A percentile compares a stretch with the other conserved stretches of the same genome.
These are phyloP conservation scores for Plantago elongata DNA, from an alignment of 257 asterid species.

Conservation along the genomic window DNA sequence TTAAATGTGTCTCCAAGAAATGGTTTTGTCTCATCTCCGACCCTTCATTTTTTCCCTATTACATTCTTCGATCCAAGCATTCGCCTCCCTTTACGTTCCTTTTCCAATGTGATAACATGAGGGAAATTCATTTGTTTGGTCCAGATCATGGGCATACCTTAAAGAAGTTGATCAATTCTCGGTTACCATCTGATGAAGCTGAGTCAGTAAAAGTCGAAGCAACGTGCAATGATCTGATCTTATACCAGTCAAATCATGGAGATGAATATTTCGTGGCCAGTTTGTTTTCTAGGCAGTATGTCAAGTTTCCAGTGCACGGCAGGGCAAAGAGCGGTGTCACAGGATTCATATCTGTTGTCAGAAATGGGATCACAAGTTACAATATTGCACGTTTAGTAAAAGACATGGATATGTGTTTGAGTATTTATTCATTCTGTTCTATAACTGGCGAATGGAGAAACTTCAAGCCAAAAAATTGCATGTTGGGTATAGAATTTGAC, in stretches of 20 bases:
- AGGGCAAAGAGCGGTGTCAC: slow-evolving; percentile 2
- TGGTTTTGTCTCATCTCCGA: slow-evolving; percentile 27
- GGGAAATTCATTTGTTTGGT: slow-evolving; percentile 1
- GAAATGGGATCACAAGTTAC: slow-evolving; percentile 13
- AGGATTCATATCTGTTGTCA: slow-evolving; percentile 17
- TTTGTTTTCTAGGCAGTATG: slow-evolving; percentile 16
- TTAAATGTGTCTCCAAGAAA: slow-evolving; percentile 28
- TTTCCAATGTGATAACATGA: slow-evolving; percentile 18
- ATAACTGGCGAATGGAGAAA: slow-evolving; percentile 14
- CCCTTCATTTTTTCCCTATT: slow-evolving; percentile 11
- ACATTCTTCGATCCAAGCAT: slow-evolving; percentile 1
- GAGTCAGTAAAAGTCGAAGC: slow-evolving; percentile 15
- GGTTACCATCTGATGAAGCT: slow-evolving; percentile 1
- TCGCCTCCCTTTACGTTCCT: slow-evolving; percentile 24
- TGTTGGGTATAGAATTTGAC: slow-evolving; percentile 12
- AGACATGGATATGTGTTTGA: neutral
- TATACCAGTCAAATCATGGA: slow-evolving; percentile 9
- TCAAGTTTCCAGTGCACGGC: slow-evolving; percentile 13
- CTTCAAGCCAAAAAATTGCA: neutral
- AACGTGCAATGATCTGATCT: slow-evolving; percentile 26
- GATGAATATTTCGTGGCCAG: slow-evolving; percentile 15
- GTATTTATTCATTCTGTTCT: slow-evolving; percentile 22
- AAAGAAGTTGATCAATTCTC: neutral
- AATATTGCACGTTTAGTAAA: slow-evolving; percentile 4
- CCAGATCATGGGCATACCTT: neutral